Evolutionary conservation across 495 filamentous ascomycete genomes (phyloP), one percentile per base, ranked within the genome.

Genomic region (Lasiosphaeriaceae sp.): DNA sequence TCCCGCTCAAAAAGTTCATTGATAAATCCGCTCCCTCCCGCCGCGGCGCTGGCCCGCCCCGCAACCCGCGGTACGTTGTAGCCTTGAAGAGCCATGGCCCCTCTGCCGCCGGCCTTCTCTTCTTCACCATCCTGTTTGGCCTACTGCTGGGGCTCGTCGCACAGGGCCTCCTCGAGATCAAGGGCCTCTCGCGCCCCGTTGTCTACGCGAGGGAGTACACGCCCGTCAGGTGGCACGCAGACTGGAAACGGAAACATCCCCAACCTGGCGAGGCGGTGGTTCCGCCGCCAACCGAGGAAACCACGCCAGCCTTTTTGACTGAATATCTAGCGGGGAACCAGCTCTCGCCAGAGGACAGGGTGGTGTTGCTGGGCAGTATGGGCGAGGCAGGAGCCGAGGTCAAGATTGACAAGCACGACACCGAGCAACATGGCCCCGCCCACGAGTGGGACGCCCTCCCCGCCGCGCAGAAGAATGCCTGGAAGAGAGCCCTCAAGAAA

Each of bases 371-470:
- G 9, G 11, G 64, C 44, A 57, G 57, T 9, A 50, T 62, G 3
- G 68, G 58, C 21, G 57, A 55, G 9, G 62, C 62, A 4, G 68
- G 59, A 2, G 58, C 45, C 17, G 73, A 50, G 9, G 53, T 74
- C 19, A 55, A 56, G 55, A 66, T 65, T 9, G 73, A 76, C 31
- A 57, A 81, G 34, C 79, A 80, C 46, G 71, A 82, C 47, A 77
- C 74, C 54, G 70, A 71, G 29, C 50, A 60, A 34, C 71, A 79
- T 54, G 73, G 69, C 5, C 17, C 37, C 0, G 78, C 77, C 4
- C 82, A 74, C 67, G 74, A 64, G 49, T 96, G 89, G 88, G 81
- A 88, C 41, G 83, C 89, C 52, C 64, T 96, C 46, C 68, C 73
- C 2, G 64, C 69, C 7, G 62, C 76, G 41, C 82, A 93, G 69